Evolutionary conservation across 129 eudicot species (phyloP).

Genomic region (Oenanthe sinensis): DNA sequence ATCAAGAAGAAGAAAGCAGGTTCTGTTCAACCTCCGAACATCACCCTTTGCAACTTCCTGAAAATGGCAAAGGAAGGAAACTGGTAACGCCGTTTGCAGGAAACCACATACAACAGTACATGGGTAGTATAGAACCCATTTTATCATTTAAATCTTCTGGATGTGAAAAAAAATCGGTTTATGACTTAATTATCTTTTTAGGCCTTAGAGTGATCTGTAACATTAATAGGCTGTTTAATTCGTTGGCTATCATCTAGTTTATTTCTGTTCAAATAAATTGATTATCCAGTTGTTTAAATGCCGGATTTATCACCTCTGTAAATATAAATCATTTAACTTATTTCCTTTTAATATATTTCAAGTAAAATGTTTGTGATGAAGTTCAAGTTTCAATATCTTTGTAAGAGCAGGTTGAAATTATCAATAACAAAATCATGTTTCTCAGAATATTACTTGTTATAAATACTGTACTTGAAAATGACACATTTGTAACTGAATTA

Average conservation of each 20-base stretch:
- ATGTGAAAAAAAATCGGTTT: not conserved
- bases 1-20: constrained; percentile 61
- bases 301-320: not conserved
- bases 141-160: not conserved
- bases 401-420: not conserved
- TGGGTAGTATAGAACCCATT: not conserved
- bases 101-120: not conserved
- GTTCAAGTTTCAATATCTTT: not conserved
- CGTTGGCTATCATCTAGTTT: not conserved
- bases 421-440: no score
- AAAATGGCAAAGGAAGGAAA: constrained; percentile 83
- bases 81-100: constrained; percentile 40
- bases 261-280: not conserved
- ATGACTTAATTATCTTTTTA: not conserved
- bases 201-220: not conserved
- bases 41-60: constrained; percentile 75
- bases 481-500: no score
- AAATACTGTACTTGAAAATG: no score
- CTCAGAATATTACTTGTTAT: no score
- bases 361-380: not conserved
- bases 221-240: not conserved
- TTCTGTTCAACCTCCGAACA: constrained; percentile 48
- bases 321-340: not conserved
- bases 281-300: not conserved
- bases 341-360: not conserved